phyloP scores from a whole-genome alignment of 2,329 filamentous ascomycete species.

The Leptographium wingfieldii region DNA sequence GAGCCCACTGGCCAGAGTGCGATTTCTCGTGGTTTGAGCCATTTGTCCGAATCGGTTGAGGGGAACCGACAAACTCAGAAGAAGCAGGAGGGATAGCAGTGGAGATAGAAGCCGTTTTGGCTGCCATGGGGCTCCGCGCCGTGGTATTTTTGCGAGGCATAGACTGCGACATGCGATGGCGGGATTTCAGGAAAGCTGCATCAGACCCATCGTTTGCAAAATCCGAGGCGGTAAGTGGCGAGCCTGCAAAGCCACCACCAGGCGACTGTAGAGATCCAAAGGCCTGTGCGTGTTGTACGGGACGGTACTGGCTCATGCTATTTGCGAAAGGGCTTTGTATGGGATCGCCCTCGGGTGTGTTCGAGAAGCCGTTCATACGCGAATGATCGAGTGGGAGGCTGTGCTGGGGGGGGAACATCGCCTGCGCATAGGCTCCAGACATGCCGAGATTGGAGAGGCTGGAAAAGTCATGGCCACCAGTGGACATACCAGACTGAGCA shows the following conservation, averaged over 20 bases:
- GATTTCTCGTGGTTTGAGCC: slow-evolving; percentile 64
- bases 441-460: slow-evolving; percentile 44
- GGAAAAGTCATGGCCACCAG: slow-evolving; percentile 43
- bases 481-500: slow-evolving; percentile 35
- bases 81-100: slow-evolving; percentile 55
- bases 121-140: slow-evolving; percentile 66
- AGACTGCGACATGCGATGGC: slow-evolving; percentile 45
- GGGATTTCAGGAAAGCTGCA: slow-evolving; percentile 40
- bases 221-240: slow-evolving; percentile 36
- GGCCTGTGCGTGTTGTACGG: slow-evolving; percentile 47
- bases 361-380: slow-evolving; percentile 72
- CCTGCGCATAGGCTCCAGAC: slow-evolving; percentile 35
- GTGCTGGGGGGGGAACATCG: slow-evolving; percentile 42
- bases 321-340: slow-evolving; percentile 83
- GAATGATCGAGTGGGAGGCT: slow-evolving; percentile 51
- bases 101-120: slow-evolving; percentile 63
- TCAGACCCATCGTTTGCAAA: slow-evolving; percentile 35
- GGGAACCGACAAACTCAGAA: slow-evolving; percentile 51
- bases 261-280: slow-evolving; percentile 44
- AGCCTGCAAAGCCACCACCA: slow-evolving; percentile 33
- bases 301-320: slow-evolving; percentile 64
- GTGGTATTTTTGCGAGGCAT: slow-evolving; percentile 65
- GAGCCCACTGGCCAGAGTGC: slow-evolving; percentile 79
- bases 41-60: slow-evolving; percentile 64
- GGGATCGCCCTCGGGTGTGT: slow-evolving; percentile 81